Evolutionary conservation across 257 asterid species (phyloP).

Genomic region (Mentha longifolia): DNA sequence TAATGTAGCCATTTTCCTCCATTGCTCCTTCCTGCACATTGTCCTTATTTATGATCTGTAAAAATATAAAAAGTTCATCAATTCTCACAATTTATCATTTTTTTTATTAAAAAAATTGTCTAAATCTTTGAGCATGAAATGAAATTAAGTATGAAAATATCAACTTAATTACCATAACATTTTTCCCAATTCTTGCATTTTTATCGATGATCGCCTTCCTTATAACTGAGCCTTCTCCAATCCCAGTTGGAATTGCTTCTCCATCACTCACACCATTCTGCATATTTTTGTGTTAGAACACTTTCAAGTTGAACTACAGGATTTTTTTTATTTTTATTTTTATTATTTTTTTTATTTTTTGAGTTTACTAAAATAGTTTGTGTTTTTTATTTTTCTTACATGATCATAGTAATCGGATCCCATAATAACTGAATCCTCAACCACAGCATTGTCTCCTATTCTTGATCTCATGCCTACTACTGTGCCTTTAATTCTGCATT

Average conservation of each 20-base stretch:
- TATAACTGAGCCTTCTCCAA: slow-evolving; percentile 71
- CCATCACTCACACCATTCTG: slow-evolving; percentile 46
- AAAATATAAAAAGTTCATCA: neutral
- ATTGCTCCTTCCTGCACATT: slow-evolving; percentile 66
- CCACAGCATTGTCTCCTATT: slow-evolving; percentile 57
- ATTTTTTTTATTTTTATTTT: neutral
- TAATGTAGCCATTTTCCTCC: slow-evolving; percentile 69
- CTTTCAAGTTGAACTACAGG: neutral
- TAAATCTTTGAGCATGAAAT: slow-evolving; percentile 18
- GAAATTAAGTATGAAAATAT: neutral
- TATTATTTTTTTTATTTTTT: too few relatives aligned
- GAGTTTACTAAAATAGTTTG: neutral
- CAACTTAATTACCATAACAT: slow-evolving; percentile 63
- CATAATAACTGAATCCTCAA: slow-evolving; percentile 83
- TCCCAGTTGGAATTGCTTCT: slow-evolving; percentile 59
- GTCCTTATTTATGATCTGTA: slow-evolving; percentile 79
- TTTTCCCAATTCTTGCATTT: slow-evolving; percentile 82
- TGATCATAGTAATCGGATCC: slow-evolving; percentile 75
- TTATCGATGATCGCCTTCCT: slow-evolving; percentile 77
- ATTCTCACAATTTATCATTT: neutral
- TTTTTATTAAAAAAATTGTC: neutral
- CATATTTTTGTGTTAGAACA: slow-evolving; percentile 19
- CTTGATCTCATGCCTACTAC: slow-evolving; percentile 82
- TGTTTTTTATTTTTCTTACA: slow-evolving; percentile 40
- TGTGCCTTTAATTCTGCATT: slow-evolving; percentile 72